Conservation (phyloP, 331 rosid species). For the Prunus yedoensis region DNA sequence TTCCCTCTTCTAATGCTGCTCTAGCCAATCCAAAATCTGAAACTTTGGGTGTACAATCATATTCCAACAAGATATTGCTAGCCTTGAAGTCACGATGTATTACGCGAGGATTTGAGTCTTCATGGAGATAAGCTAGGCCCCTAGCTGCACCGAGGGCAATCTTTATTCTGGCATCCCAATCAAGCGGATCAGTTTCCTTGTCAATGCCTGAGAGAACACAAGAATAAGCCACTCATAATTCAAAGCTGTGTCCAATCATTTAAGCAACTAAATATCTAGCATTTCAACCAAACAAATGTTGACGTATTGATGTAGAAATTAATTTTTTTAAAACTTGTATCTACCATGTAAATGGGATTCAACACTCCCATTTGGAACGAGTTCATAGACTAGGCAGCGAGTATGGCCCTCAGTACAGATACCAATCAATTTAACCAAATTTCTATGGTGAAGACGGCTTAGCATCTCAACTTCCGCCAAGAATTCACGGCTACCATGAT, state of each 20-base stretch:
- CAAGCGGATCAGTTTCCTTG: conserved; percentile 76
- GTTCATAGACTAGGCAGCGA: conserved; percentile 90
- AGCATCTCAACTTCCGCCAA: conserved; percentile 99
- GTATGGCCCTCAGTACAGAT: conserved; percentile 79
- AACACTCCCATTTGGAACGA: conserved; percentile 92
- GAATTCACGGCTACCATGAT: conserved; percentile 84
- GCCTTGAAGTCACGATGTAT: conserved; percentile 96
- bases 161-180: conserved; percentile 88
- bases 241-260: neutral
- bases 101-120: conserved; percentile 95
- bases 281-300: neutral
- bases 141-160: conserved; percentile 96
- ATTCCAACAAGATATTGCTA: conserved; percentile 89
- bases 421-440: conserved; percentile 82
- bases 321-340: conserved; percentile 19
- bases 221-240: conserved; percentile 11
- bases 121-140: conserved; percentile 90
- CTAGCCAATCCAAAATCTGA: conserved; percentile 99
- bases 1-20: conserved; percentile 80
- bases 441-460: conserved; percentile 90
- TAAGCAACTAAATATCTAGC: conserved; percentile 1
- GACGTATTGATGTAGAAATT: neutral
- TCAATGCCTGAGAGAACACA: conserved; percentile 60
- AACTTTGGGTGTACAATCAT: conserved; percentile 85
- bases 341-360: conserved; percentile 95